phyloP scores from a whole-genome alignment of 2,329 filamentous ascomycete species.

The Colletotrichum godetiae region DNA sequence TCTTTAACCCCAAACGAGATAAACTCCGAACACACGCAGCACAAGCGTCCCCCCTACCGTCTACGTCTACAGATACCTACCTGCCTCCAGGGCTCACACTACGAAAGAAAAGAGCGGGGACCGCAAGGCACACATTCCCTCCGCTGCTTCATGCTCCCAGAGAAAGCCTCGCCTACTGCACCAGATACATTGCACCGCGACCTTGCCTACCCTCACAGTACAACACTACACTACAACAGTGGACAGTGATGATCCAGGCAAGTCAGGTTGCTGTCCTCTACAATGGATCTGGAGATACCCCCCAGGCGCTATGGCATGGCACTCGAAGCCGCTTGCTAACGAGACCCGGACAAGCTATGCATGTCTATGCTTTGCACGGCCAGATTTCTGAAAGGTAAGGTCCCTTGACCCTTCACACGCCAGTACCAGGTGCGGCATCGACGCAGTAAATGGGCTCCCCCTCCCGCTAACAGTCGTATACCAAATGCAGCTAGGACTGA shows the following conservation, averaged over 20 bases:
- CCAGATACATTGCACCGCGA: not conserved
- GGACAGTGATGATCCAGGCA: too few relatives aligned
- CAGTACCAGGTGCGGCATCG: not conserved
- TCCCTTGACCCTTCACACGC: not conserved
- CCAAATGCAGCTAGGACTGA: not conserved
- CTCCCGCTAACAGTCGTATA: not conserved
- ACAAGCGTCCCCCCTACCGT: not conserved
- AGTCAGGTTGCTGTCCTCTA: too few relatives aligned
- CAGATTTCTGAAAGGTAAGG: not conserved
- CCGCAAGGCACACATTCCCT: slow-evolving; percentile 1
- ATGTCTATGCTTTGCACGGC: not conserved
- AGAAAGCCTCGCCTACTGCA: slow-evolving; percentile 24
- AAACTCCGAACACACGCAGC: slow-evolving; percentile 36
- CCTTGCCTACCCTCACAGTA: not conserved
- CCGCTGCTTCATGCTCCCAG: not conserved
- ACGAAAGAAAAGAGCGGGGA: not conserved
- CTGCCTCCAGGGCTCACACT: too few relatives aligned
- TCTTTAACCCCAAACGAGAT: slow-evolving; percentile 34
- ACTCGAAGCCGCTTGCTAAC: not conserved
- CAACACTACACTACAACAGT: too few relatives aligned
- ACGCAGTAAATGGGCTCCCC: not conserved
- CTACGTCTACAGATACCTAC: too few relatives aligned
- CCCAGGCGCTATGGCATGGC: not conserved
- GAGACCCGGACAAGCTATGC: not conserved
- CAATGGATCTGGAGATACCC: not conserved